Base-by-base conservation (phyloP, 495 filamentous ascomycete genomes). In the Penicillium daleae region DNA sequence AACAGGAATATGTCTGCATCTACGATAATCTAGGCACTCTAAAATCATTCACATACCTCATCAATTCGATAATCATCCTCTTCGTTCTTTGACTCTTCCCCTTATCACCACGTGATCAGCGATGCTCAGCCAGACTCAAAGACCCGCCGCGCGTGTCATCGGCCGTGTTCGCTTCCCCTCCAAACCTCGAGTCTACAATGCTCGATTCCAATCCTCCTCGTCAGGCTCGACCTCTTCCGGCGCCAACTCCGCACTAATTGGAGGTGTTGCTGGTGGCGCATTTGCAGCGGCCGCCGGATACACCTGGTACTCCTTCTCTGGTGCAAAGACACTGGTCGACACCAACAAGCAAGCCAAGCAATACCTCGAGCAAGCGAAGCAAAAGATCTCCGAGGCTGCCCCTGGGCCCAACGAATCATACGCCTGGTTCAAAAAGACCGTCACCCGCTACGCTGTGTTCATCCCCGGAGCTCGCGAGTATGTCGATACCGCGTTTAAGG, bases 381-480 rank as follows among this genome's bases (percentile, higher is more conserved):
- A 83, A 53, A 82, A 74, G 35, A 69, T 89, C 39, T 74, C 84
- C 59, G 73, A 85, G 29, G 74, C 78, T 21, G 77, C 85, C 3
- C 87, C 88, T 0, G 82, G 82, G 61, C 78, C 86, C 2, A 85
- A 87, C 56, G 78, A 86, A 62, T 86, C 86, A 0, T 68, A 87
- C 33, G 65, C 78, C 46, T 85, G 81, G 78, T 74, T 90, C 57
- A 80, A 82, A 60, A 73, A 84, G 42, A 82, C 86, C 2, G 81
- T 81, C 9, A 83, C 82, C 48, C 82, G 83, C 15, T 90, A 90
- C 62, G 84, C 85, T 3, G 76, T 70, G n/a, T 87, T 86, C 76
- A 82, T 91, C 33, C 89, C 89, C 4, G 89, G 88, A n/a, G 88
- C 80, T 4, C 79, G 80, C 12, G 71, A 75, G 19, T 87, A 86